Conservation (phyloP, 352 stramenopile genomes). For the Phytophthora megakarya region DNA sequence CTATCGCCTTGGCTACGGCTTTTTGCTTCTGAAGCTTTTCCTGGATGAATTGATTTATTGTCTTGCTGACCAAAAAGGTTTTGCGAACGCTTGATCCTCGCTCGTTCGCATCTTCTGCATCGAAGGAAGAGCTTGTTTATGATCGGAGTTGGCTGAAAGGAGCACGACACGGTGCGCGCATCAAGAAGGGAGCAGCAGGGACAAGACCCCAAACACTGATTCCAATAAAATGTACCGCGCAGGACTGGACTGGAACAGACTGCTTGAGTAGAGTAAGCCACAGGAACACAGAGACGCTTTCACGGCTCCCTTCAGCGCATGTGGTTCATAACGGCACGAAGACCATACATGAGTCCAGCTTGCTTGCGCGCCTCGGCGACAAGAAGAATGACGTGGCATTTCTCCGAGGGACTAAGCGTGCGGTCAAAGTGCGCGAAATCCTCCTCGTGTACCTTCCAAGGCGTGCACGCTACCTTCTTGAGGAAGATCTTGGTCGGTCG, state of each 20-base stretch:
- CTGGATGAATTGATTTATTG: slow-evolving; percentile 35
- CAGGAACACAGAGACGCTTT: slow-evolving; percentile 23
- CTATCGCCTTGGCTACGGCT: slow-evolving; percentile 36
- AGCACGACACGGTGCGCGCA: slow-evolving; percentile 18
- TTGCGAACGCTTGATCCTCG: slow-evolving; percentile 22
- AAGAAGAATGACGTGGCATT: slow-evolving; percentile 85
- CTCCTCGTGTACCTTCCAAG: slow-evolving; percentile 78
- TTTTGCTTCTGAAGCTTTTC: slow-evolving; percentile 23
- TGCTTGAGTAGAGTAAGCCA: slow-evolving; percentile 20
- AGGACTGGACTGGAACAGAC: slow-evolving; percentile 35
- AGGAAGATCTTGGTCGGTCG: slow-evolving; percentile 88
- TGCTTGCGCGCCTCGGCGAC: slow-evolving; percentile 87
- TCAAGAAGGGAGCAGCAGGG: slow-evolving; percentile 13
- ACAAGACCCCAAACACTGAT: slow-evolving; percentile 9
- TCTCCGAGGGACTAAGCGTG: slow-evolving; percentile 78
- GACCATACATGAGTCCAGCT: slow-evolving; percentile 85
- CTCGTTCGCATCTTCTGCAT: slow-evolving; percentile 37
- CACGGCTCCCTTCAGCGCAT: slow-evolving; percentile 59
- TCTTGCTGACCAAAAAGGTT: slow-evolving; percentile 36
- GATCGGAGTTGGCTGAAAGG: slow-evolving; percentile 12
- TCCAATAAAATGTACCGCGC: slow-evolving; percentile 27
- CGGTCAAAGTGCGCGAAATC: slow-evolving; percentile 89
- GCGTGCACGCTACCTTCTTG: slow-evolving; percentile 86
- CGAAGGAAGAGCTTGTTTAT: slow-evolving; percentile 38
- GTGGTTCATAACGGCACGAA: slow-evolving; percentile 87